Evolutionary conservation across 2,329 filamentous ascomycete species (phyloP).

Genomic region (Metarhizium robertsii): DNA sequence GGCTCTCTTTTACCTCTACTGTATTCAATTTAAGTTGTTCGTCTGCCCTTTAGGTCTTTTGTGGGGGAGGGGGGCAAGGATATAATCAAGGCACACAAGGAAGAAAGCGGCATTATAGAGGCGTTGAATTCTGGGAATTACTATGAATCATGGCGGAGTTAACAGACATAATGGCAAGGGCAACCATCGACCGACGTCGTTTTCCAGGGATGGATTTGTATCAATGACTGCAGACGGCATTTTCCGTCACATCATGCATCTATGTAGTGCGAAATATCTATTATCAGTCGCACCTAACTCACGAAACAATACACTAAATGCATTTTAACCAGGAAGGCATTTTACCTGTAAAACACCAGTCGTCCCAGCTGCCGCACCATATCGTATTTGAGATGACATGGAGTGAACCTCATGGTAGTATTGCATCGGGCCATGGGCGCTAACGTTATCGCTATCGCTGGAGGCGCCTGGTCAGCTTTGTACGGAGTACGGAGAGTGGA

Average conservation of each 20-base stretch:
- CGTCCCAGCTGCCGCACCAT: no score
- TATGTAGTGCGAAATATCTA: background rate
- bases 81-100: background rate
- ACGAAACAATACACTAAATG: background rate
- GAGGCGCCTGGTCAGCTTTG: no score
- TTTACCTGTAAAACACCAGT: no score
- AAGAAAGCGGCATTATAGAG: conserved; percentile 6
- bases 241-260: background rate
- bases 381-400: no score
- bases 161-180: conserved; percentile 5
- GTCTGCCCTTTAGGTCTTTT: background rate
- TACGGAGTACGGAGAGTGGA: no score
- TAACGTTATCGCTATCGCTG: no score
- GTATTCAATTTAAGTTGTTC: conserved; percentile 5
- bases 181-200: conserved; percentile 1
- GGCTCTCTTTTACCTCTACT: background rate
- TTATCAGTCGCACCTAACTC: background rate
- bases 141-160: background rate
- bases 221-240: background rate
- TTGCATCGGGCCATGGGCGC: no score
- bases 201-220: background rate
- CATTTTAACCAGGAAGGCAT: no score
- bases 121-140: conserved; percentile 9
- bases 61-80: background rate
- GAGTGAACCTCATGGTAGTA: no score